Percentiles rank a stretch among this genome's conserved stretches.
These are phyloP conservation scores for Pogostemon cablin DNA, from an alignment of 257 asterid genomes.

Conservation along the genomic window DNA sequence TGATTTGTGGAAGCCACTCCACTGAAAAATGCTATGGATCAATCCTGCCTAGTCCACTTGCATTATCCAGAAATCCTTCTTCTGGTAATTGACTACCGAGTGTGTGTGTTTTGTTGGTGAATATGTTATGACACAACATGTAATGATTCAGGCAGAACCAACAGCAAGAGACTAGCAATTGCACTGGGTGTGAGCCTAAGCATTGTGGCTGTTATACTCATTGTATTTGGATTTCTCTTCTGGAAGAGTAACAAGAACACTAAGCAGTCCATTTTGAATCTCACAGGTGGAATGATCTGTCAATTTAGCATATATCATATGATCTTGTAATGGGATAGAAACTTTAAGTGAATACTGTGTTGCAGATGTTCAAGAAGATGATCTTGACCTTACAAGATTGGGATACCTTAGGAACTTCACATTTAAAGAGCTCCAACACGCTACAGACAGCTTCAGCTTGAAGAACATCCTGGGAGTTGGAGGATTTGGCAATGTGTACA, in stretches of 20 bases:
- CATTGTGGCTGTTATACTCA: conserved; percentile 40
- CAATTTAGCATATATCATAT: background rate
- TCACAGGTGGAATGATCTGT: conserved; percentile 48
- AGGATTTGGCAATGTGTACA: conserved; percentile 90
- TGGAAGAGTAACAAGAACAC: conserved; percentile 56
- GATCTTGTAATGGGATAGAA: background rate
- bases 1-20: conserved; percentile 73
- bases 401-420: conserved; percentile 79
- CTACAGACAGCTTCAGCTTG: conserved; percentile 78
- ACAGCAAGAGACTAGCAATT: conserved; percentile 59
- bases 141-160: conserved; percentile 49
- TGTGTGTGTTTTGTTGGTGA: too few relatives aligned
- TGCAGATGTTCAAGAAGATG: conserved; percentile 78
- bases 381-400: conserved; percentile 56
- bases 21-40: conserved; percentile 67
- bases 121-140: too few relatives aligned
- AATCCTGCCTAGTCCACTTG: conserved; percentile 52
- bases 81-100: conserved; percentile 36
- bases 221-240: conserved; percentile 44
- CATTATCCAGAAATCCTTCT: conserved; percentile 57
- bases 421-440: conserved; percentile 84
- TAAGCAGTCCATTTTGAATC: conserved; percentile 60
- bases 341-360: background rate
- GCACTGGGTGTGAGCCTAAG: conserved; percentile 80
- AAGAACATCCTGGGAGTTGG: conserved; percentile 93